Percentiles rank a stretch among this genome's conserved stretches.
Conservation (phyloP, 2,329 filamentous ascomycete genomes). For the Talaromyces sp. region DNA sequence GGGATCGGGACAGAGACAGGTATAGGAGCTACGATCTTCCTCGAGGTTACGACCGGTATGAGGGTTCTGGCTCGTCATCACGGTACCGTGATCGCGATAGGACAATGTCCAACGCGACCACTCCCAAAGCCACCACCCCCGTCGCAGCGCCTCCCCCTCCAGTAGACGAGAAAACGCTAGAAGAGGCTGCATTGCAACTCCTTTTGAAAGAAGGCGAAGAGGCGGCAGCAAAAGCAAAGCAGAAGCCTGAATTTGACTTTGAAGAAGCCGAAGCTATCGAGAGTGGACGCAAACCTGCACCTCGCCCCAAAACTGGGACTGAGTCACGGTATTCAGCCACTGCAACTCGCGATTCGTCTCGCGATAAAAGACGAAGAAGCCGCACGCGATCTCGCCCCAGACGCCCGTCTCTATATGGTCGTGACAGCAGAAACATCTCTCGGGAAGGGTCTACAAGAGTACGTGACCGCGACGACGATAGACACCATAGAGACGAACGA, state of each 20-base stretch:
- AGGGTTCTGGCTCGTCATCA: constrained; percentile 9
- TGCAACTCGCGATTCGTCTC: constrained; percentile 20
- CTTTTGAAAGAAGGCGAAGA: constrained; percentile 51
- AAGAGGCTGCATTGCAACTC: constrained; percentile 49
- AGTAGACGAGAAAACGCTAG: constrained; percentile 50
- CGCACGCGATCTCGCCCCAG: constrained; percentile 19
- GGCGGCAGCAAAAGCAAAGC: constrained; percentile 46
- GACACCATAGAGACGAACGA: constrained; percentile 5
- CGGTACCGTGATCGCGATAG: constrained; percentile 24
- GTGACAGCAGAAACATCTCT: constrained; percentile 11
- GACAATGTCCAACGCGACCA: constrained; percentile 21
- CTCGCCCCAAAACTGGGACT: constrained; percentile 20
- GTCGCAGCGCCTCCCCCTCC: constrained; percentile 22
- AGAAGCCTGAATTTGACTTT: constrained; percentile 47
- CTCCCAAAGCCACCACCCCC: constrained; percentile 28
- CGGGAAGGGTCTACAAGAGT: constrained; percentile 15
- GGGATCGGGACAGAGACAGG: constrained; percentile 25
- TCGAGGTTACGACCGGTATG: constrained; percentile 11
- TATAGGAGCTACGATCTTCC: constrained; percentile 20
- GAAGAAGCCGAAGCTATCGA: constrained; percentile 41
- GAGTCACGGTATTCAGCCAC: constrained; percentile 23
- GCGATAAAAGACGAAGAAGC: constrained; percentile 22
- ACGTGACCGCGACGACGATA: constrained; percentile 12
- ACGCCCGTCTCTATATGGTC: constrained; percentile 17
- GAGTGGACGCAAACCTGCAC: constrained; percentile 28